phyloP scores from a whole-genome alignment of 1,284 basidiomycete species.

The Cutaneotrichosporon dermatis region DNA sequence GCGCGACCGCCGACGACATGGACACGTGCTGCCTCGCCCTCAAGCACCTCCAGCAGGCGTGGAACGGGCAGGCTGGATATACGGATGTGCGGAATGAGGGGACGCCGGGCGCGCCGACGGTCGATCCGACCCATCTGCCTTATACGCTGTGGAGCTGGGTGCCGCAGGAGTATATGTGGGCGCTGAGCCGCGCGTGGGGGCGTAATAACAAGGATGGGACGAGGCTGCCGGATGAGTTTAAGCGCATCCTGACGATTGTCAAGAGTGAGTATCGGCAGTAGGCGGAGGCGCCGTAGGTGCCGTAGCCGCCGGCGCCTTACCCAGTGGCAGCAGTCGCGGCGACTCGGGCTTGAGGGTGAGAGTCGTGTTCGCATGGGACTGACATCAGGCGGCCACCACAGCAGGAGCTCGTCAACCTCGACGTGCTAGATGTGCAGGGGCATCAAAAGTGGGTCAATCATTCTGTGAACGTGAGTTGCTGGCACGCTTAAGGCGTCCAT shows the following conservation, averaged over 20 bases:
- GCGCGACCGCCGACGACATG: conserved; percentile 12
- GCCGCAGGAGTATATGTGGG: conserved; percentile 18
- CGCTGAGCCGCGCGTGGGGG: conserved; percentile 12
- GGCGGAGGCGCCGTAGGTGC: neutral
- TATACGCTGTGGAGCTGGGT: conserved; percentile 16
- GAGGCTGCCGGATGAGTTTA: conserved; percentile 9
- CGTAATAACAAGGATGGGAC: conserved; percentile 2
- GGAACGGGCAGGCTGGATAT: conserved; percentile 3
- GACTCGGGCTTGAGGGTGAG: too few relatives aligned
- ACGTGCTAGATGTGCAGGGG: neutral
- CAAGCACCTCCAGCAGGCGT: conserved; percentile 5
- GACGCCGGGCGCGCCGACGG: conserved; percentile 9
- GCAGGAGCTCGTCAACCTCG: neutral
- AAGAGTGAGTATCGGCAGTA: neutral
- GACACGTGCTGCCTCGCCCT: conserved; percentile 12
- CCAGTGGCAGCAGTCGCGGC: too few relatives aligned
- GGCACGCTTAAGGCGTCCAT: too few relatives aligned
- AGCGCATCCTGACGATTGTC: conserved; percentile 6
- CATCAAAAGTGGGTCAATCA: neutral
- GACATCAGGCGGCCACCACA: neutral
- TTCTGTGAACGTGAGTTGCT: neutral
- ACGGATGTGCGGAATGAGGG: conserved; percentile 11
- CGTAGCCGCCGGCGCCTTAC: neutral
- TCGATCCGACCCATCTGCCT: conserved; percentile 16
- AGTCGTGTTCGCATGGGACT: too few relatives aligned